A percentile compares a stretch with the other conserved stretches of the same genome.
Conservation (phyloP, 257 asterid species). For the Jacaranda mimosifolia region DNA sequence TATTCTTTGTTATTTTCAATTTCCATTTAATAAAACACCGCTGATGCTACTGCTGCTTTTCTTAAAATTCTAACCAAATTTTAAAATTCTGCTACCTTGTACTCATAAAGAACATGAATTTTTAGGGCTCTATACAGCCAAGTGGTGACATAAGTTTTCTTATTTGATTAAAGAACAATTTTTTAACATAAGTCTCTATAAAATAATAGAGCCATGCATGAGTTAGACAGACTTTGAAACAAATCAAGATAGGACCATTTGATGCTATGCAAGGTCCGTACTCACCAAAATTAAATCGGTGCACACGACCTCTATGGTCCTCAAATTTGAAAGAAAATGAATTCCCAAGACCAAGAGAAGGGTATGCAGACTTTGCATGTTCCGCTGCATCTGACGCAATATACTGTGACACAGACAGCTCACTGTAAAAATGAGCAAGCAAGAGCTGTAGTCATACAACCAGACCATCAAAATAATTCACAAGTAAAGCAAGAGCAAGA, state of each 20-base stretch:
- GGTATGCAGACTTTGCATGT: conserved; percentile 68
- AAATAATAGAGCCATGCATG: background rate
- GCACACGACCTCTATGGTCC: conserved; percentile 77
- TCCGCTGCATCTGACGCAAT: conserved; percentile 69
- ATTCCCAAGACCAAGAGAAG: conserved; percentile 83
- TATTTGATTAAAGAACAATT: background rate
- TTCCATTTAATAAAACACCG: conserved; percentile 20
- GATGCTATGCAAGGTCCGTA: conserved; percentile 12
- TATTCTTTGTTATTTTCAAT: background rate
- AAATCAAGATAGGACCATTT: background rate
- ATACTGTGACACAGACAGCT: conserved; percentile 75
- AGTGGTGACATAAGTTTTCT: background rate
- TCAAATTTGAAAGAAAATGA: conserved; percentile 78
- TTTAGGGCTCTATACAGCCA: background rate
- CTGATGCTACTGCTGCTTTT: background rate
- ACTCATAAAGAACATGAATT: conserved; percentile 6
- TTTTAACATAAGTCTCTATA: background rate
- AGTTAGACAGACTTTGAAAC: background rate
- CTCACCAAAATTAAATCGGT: conserved; percentile 87
- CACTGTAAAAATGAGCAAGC: conserved; percentile 62
- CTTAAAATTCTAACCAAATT: background rate
- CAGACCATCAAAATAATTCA: conserved; percentile 17
- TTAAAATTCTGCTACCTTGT: background rate
- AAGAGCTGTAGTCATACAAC: conserved; percentile 16
- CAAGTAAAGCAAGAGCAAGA: conserved; percentile 34